Evolutionary conservation across 2,329 filamentous ascomycete species (phyloP), one percentile per base, ranked within the genome.

Genomic region (Botryosphaeria dothidea): DNA sequence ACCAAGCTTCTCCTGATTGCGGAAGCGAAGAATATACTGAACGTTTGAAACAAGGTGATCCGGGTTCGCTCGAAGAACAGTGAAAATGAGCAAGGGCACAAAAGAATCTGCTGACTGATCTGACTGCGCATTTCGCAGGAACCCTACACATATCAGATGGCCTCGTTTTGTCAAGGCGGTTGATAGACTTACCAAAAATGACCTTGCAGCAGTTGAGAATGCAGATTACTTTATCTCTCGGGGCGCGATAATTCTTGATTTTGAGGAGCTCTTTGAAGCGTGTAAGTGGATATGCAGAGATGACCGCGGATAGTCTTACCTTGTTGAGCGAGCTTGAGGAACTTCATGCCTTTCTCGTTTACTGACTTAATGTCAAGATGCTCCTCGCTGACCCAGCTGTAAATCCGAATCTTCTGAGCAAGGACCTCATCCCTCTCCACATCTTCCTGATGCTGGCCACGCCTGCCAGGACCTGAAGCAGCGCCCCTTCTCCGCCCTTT

Each of bases 131-230:
- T 97, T 96, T 69, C 94, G 93, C 61, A 99, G 82, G 56, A 97
- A 87, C 19, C 94, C 90, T 92, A 29, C 4, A 15, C 13, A 27
- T 29, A 58, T 60, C 56, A 67, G 46, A 17, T 46, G 19, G 9
- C 2, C 6, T 48, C 17, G 23, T 27, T 7, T 6, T 13, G 1
- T 21, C 17, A 15, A 71, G 9, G 2, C 11, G 17, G 29, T n/a
- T 17, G 6, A 1, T 9, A 2, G 1, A 36, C 84, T 70, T 78
- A 92, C 91, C 95, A 78, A 99, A 98, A 68, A 99, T 98, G 68
- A 99, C 96, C 79, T 99, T 99, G 86, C 95, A 99, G 80, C 93
- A 97, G 79, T 99, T 99, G 64, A 99, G 81, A 51, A 98, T 92
- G 77, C 95, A 99, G 57, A 99, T 98, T 64, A 99, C 95, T 79